These are phyloP conservation scores for Heliamphora pulchella DNA, from an alignment of 179 eudicot species.

Conservation along the genomic window DNA sequence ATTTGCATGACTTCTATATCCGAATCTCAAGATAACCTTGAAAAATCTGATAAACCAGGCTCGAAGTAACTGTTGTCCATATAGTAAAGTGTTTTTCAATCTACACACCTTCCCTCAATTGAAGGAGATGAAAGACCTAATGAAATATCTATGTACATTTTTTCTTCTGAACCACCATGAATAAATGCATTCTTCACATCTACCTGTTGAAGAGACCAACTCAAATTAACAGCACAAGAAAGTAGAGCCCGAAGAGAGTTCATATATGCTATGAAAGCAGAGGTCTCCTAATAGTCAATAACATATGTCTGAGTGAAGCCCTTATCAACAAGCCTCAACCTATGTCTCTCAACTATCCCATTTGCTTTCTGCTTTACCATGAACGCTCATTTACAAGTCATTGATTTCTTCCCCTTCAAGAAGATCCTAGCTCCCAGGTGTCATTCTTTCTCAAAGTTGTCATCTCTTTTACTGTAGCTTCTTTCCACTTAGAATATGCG, in stretches of 20 bases:
- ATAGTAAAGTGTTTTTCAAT: background rate
- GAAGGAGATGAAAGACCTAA: no score
- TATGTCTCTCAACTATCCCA: background rate
- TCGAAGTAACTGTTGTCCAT: background rate
- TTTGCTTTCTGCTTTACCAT: background rate
- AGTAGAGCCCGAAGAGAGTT: background rate
- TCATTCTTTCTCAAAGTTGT: background rate
- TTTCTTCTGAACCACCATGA: no score
- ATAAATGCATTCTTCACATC: no score
- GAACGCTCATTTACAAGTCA: background rate
- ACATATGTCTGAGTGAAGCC: background rate
- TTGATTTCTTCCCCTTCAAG: background rate
- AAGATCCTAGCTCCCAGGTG: background rate
- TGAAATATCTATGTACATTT: no score
- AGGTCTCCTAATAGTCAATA: background rate
- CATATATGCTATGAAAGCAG: background rate
- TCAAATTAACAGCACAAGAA: background rate
- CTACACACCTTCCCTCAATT: no score
- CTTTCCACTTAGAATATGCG: no score
- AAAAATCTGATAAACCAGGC: background rate
- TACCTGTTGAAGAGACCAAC: background rate
- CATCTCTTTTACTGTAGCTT: background rate
- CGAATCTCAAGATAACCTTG: background rate
- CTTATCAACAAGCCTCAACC: background rate
- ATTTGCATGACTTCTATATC: background rate